Evolutionary conservation across 2,329 filamentous ascomycete species (phyloP), one percentile per base, ranked within the genome.

Genomic region (Neophaeococcomyces aloes): DNA sequence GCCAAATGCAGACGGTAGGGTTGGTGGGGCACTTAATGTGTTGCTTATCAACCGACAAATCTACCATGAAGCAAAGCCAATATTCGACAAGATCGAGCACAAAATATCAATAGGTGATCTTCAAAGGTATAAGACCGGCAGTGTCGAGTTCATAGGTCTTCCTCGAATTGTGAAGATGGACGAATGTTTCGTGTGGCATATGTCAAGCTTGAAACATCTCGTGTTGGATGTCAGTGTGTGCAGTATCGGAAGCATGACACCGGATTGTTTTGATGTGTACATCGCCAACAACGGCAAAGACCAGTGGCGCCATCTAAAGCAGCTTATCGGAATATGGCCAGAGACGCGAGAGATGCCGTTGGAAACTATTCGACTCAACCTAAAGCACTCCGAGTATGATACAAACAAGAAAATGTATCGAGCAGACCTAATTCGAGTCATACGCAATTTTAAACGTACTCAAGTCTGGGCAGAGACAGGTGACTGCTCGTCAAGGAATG

Each of bases 61-160:
- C 14, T 45, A 45, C 17, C 10, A 8, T 7, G 42, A 45, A 37
- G 35, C 25, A 10, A 18, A 15, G 14, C 42, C 42, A 17, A 14
- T 39, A 13, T 4, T 45, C n/a, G 33, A 45, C 15, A 21, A 29
- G 4, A 45, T 45, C 14, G 42, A 45, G 19, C 42, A 38, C 29
- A 30, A 14, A 7, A 32, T 45, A 10, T 21, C 13, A 19, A 41
- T 41, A 13, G 29, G 38, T 18, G 27, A 41, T 19, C 29, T 41
- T 18, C 17, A 41, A 41, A 15, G 38, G 2, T 33, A 33, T 21
- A 33, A 41, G 29, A 10, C 30, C 2, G 30, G 38, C 5, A 33
- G 17, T 17, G 4, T 33, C 29, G 38, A 33, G 15, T 41, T 33
- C 19, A 31, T 41, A 18, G 38, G 38, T 19, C 14, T 29, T 8